Percentiles rank a stretch among this genome's conserved stretches.
These are phyloP conservation scores for Allium fistulosum DNA, from an alignment of 106 monocot genomes.

Conservation along the genomic window DNA sequence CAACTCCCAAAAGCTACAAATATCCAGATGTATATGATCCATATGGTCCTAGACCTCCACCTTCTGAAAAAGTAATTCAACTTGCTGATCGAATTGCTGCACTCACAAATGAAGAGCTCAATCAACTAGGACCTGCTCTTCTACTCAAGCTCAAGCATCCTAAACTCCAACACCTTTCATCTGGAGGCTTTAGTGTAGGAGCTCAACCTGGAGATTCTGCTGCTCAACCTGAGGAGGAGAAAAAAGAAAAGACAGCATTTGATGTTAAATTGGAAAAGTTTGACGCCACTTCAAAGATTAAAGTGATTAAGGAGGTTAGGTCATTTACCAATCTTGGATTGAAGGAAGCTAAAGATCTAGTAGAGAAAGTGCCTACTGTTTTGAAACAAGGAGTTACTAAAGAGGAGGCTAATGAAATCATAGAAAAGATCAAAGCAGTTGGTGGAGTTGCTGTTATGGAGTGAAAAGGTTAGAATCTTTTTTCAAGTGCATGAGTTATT, in stretches of 20 bases:
- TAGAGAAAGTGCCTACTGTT: constrained; percentile 73
- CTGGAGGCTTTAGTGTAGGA: constrained; percentile 41
- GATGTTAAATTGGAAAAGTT: constrained; percentile 92
- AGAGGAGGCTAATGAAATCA: constrained; percentile 74
- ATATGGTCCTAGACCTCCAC: constrained; percentile 70
- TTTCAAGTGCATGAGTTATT: neutral
- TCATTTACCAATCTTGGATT: constrained; percentile 77
- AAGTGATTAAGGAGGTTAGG: constrained; percentile 96
- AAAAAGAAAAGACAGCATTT: constrained; percentile 81
- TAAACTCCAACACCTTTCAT: constrained; percentile 42
- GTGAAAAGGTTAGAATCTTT: constrained; percentile 14
- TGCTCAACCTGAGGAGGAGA: constrained; percentile 56
- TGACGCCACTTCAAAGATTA: constrained; percentile 81
- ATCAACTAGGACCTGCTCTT: constrained; percentile 64
- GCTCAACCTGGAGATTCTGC: constrained; percentile 21
- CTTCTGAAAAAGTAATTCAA: constrained; percentile 62
- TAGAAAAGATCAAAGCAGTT: constrained; percentile 89
- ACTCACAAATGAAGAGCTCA: constrained; percentile 62
- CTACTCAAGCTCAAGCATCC: constrained; percentile 50
- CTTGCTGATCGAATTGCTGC: constrained; percentile 73
- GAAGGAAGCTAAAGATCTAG: constrained; percentile 96
- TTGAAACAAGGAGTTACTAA: constrained; percentile 87
- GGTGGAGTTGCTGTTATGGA: constrained; percentile 96
- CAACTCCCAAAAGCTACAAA: constrained; percentile 56
- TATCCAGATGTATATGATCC: constrained; percentile 80